These are phyloP conservation scores for Xylaria arbuscula DNA, from an alignment of 2,329 filamentous ascomycete species.

Conservation along the genomic window DNA sequence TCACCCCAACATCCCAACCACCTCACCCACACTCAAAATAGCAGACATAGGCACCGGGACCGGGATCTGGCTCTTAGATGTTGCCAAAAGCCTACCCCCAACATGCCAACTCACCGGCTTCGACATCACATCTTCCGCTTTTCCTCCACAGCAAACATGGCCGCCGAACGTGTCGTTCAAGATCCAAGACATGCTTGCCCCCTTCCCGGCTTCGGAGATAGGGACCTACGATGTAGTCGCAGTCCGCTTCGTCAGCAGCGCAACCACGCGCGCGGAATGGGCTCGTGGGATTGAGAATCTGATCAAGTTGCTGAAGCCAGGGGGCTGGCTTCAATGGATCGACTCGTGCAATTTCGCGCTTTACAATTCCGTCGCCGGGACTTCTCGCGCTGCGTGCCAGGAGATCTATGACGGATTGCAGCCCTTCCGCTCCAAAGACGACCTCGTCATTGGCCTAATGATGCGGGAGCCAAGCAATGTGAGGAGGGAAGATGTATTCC, in stretches of 20 bases:
- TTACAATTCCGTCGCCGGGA: background rate
- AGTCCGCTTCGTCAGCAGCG: background rate
- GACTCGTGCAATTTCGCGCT: background rate
- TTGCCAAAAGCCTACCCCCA: background rate
- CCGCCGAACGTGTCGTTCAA: background rate
- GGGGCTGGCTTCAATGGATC: background rate
- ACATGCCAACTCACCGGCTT: background rate
- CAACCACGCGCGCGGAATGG: background rate
- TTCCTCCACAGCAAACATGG: background rate
- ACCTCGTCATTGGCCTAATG: background rate
- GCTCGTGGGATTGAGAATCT: background rate
- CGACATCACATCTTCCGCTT: background rate
- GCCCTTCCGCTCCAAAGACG: background rate
- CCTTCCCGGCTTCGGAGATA: background rate
- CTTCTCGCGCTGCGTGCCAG: background rate
- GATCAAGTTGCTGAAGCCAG: background rate
- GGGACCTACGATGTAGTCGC: background rate
- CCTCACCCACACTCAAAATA: background rate
- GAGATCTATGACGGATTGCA: background rate
- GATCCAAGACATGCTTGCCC: background rate
- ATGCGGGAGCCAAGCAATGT: background rate
- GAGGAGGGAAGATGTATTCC: background rate
- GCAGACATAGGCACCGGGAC: background rate
- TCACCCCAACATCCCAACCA: slow-evolving; percentile 1
- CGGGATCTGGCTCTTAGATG: background rate